Conservation (phyloP, 2,329 filamentous ascomycete genomes). For the Ilyonectria robusta region DNA sequence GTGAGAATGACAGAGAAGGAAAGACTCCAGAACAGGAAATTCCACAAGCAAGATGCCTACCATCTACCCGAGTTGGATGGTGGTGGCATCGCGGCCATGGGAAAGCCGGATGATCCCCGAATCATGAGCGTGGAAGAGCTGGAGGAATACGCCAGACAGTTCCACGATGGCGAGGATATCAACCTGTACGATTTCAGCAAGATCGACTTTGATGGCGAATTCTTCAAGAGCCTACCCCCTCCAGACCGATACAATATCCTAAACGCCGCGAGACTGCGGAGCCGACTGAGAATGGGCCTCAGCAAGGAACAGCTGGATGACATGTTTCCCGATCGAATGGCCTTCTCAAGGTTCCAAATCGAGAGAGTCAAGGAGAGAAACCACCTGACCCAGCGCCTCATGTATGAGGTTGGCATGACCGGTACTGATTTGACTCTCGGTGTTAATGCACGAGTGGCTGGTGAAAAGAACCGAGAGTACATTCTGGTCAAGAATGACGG, state of each 20-base stretch:
- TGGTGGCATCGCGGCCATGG: constrained; percentile 86
- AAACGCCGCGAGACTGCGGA: constrained; percentile 91
- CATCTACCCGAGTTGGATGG: constrained; percentile 90
- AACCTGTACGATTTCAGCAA: constrained; percentile 96
- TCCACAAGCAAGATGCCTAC: constrained; percentile 94
- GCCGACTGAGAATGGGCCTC: constrained; percentile 92
- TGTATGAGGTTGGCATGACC: constrained; percentile 94
- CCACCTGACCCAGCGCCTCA: constrained; percentile 92
- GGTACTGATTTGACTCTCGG: constrained; percentile 79
- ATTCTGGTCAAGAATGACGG: constrained; percentile 96
- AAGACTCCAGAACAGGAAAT: constrained; percentile 79
- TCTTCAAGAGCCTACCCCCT: constrained; percentile 91
- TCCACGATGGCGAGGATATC: constrained; percentile 92
- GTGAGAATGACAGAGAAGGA: constrained; percentile 84
- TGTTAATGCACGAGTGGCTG: constrained; percentile 77
- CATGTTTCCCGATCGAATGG: constrained; percentile 99
- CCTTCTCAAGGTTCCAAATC: constrained; percentile 96
- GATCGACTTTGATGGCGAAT: constrained; percentile 96
- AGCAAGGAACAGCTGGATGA: constrained; percentile 95
- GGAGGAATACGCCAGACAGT: constrained; percentile 93
- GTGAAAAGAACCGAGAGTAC: constrained; percentile 93
- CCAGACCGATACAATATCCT: constrained; percentile 97
- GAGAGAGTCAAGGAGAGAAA: constrained; percentile 94
- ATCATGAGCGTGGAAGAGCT: constrained; percentile 97
- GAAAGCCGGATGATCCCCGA: constrained; percentile 89